Evolutionary conservation across 2,329 filamentous ascomycete genomes (phyloP), one percentile per base, ranked within the genome.

Genomic region (Pestalotiopsis sp.): DNA sequence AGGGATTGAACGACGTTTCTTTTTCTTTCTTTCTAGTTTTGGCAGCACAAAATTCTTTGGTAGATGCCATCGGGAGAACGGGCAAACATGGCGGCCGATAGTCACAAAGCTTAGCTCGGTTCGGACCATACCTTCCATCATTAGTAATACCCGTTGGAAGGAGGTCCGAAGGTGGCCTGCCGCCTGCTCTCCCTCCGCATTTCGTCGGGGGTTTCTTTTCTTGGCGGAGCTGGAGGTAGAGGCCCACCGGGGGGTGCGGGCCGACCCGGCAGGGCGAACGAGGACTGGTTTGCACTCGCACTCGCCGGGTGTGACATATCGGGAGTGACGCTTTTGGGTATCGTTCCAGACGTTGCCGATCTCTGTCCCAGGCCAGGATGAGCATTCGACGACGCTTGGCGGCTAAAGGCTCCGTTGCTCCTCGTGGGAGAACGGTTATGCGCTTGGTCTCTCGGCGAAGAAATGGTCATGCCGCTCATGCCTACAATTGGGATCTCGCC

Each of bases 401-500:
- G 83, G 67, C 87, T 85, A 73, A 83, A 72, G 72, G 81, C 83
- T 72, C 80, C 79, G 67, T 80, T 75, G 70, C 84, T 84, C 72
- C 86, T 82, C 70, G 85, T 84, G 49, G 87, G 85, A 52, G 87
- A 87, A 73, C 86, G 84, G 75, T 80, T 84, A 70, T 83, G 83
- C 66, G 76, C 77, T 73, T 75, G 71, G 72, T 89, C 86, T 73
- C 83, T 83, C 68, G 87, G 87, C 52, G 86, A 87, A 70, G 86
- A 80, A 73, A 89, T 86, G 68, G 84, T 85, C 63, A 66, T 66
- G 2, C 45, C 41, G 31, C 36, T 49, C 65, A 66, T 66, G 40
- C 87, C 86, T 65, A 84, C 86, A 70, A 93, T 89, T 52, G 90
- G 90, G 69, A 93, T 93, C 74, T 93, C 90, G 52, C 68, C 68